Evolutionary conservation across 257 asterid species (phyloP).

Genomic region (Gynochthodes officinalis): DNA sequence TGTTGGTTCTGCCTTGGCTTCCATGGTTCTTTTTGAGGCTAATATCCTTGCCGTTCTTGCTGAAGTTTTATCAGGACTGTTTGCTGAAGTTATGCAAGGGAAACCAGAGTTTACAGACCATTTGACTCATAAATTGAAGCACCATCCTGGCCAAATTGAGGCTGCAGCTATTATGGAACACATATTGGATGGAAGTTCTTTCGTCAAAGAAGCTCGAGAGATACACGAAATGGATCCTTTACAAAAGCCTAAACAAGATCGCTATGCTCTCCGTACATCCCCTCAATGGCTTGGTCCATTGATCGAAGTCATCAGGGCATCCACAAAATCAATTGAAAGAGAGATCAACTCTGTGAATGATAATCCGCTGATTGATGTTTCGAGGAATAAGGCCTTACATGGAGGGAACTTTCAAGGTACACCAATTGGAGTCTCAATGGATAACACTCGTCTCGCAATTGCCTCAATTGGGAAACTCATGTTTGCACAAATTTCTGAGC

Average conservation of each 20-base stretch:
- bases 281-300: constrained; percentile 35
- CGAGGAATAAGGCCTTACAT: constrained; percentile 29
- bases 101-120: constrained; percentile 33
- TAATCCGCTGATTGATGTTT: constrained; percentile 30
- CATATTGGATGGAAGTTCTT: constrained; percentile 26
- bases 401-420: constrained; percentile 36
- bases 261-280: constrained; percentile 31
- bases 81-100: constrained; percentile 33
- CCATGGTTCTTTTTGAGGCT: constrained; percentile 30
- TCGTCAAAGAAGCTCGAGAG: constrained; percentile 29
- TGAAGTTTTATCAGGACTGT: constrained; percentile 29
- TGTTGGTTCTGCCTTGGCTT: constrained; percentile 35
- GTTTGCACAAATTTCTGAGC: constrained; percentile 36
- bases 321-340: constrained; percentile 34
- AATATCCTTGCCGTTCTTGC: constrained; percentile 27
- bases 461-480: constrained; percentile 37
- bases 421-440: constrained; percentile 35
- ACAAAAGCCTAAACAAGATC: constrained; percentile 32
- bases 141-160: constrained; percentile 35
- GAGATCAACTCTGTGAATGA: constrained; percentile 37
- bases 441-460: constrained; percentile 28
- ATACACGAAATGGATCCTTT: constrained; percentile 28
- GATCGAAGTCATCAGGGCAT: constrained; percentile 30
- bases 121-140: constrained; percentile 34
- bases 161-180: constrained; percentile 38